Conservation (phyloP, 345 rosid species). For the Moricandia moricandioides region DNA sequence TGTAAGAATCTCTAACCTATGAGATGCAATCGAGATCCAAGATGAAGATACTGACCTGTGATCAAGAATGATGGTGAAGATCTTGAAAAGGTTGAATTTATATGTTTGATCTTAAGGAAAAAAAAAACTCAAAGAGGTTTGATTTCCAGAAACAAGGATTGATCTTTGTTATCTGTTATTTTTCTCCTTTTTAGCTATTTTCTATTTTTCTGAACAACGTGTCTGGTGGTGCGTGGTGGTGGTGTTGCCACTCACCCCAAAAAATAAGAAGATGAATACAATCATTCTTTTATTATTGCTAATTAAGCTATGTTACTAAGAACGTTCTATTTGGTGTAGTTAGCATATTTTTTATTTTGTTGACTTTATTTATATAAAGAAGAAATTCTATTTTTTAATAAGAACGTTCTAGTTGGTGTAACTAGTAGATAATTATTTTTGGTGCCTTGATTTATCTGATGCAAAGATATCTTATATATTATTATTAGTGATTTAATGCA, state of each 20-base stretch:
- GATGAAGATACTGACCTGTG: neutral
- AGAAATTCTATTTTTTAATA: neutral
- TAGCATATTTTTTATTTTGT: too few species aligned
- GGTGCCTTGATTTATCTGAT: neutral
- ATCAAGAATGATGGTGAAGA: neutral
- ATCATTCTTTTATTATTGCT: neutral
- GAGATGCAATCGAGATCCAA: neutral
- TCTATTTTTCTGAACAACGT: slow-evolving; percentile 18
- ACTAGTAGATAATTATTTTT: neutral
- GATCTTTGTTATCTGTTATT: slow-evolving; percentile 7
- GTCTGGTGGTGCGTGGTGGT: neutral
- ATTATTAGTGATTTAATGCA: neutral
- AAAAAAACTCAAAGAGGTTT: neutral
- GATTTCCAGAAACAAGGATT: slow-evolving; percentile 22
- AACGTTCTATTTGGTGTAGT: neutral
- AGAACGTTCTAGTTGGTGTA: neutral
- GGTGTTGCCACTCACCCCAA: neutral
- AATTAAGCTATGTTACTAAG: neutral
- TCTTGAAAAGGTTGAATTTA: slow-evolving; percentile 4
- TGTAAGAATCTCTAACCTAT: neutral
- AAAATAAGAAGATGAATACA: neutral
- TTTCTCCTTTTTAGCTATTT: slow-evolving; percentile 11
- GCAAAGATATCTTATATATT: neutral
- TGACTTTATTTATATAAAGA: neutral
- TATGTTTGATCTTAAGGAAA: slow-evolving; percentile 12